Conservation (phyloP, 257 asterid genomes). For the Lycium ferocissimum region DNA sequence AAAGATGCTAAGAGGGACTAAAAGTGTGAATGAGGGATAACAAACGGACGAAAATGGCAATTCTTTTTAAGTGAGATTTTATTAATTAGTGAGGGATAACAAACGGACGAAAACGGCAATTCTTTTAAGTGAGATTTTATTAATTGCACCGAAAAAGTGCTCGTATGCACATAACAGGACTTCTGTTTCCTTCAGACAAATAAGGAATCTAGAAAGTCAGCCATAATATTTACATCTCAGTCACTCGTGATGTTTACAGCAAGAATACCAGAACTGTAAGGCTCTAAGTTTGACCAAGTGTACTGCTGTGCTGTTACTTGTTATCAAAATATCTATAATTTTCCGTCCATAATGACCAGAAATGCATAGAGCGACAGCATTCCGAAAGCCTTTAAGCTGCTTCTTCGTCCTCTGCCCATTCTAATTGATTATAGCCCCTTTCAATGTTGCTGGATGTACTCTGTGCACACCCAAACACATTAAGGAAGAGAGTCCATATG, state of each 20-base stretch:
- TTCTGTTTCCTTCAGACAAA: not conserved
- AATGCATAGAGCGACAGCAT: not conserved
- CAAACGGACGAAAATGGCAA: not conserved
- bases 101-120: too few relatives aligned
- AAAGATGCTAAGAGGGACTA: slow-evolving; percentile 14
- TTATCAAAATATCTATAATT: not conserved
- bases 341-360: not conserved
- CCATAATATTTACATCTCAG: not conserved
- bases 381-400: not conserved
- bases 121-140: not conserved
- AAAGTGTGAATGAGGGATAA: not conserved
- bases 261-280: not conserved
- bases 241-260: not conserved
- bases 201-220: slow-evolving; percentile 17
- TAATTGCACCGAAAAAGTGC: not conserved
- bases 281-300: slow-evolving; percentile 14
- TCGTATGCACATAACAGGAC: not conserved
- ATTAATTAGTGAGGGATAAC: too few relatives aligned
- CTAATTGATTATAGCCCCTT: not conserved
- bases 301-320: slow-evolving; percentile 15
- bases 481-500: not conserved
- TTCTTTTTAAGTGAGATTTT: not conserved
- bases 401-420: not conserved
- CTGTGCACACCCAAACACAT: slow-evolving; percentile 8
- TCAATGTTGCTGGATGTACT: slow-evolving; percentile 7